Base-by-base conservation (phyloP, 1,284 basidiomycete species). In the Xerocomus amazonicus region DNA sequence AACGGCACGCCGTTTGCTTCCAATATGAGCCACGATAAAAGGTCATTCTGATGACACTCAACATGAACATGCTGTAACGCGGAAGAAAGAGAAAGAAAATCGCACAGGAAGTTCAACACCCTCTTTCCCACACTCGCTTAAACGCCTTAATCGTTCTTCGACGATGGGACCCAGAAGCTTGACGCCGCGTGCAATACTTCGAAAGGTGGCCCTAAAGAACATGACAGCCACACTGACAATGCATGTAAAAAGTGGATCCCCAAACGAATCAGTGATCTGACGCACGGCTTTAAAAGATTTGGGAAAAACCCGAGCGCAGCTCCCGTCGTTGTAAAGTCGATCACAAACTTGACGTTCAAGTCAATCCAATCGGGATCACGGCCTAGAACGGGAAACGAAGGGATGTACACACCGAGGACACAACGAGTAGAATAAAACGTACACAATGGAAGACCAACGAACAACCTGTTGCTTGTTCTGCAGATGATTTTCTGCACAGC, bases 11-110 rank as follows among this genome's bases (percentile, higher is more conserved):
- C 66, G 7, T 66, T 56, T 3, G 69, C 67, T 3, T 63, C 66
- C 7, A 77, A 70, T 49, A 79, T 66, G 9, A 78, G 47, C 77
- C 77, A 80, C 29, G 64, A 66, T 3, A 81, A 50, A 48, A 73
- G 40, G 47, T 76, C 74, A 40, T 73, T 70, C 71, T 76, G 3
- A 19, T 10, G 14, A 23, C n/a, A 9, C 9, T 26, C 2, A 17
- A 3, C 7, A 9, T 34, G 3, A 47, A 23, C 3, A 19, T 9
- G 3, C 36, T 23, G 9, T n/a, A 27, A 10, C 34, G n/a, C 17
- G 19, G 19, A 26, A 12, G 6, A 23, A 16, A 10, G 28, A 17
- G 6, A 10, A 6, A n/a, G 6, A 16, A 7, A 61, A 1, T 60
- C 67, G 1, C 49, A 73, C 73, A 28, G 73, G 71, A 45, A 68